These are phyloP conservation scores for Carpinus fangiana DNA, from an alignment of 306 rosid genomes.

Conservation along the genomic window DNA sequence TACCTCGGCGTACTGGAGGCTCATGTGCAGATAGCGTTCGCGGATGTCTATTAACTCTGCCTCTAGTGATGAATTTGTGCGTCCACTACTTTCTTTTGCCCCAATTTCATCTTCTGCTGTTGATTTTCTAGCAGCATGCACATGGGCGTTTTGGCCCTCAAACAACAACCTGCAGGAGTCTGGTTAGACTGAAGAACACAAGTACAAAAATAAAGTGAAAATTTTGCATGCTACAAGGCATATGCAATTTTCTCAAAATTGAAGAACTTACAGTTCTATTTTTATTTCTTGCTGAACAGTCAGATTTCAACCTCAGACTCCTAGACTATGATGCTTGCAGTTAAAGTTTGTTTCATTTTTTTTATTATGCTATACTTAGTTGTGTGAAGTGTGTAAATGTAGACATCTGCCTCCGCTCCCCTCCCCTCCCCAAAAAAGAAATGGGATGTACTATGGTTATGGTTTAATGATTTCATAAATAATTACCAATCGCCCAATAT, in stretches of 20 bases:
- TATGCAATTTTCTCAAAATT: not conserved
- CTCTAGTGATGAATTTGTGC: slow-evolving; percentile 70
- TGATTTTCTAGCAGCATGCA: slow-evolving; percentile 39
- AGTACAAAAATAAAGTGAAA: not conserved
- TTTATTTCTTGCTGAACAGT: not conserved
- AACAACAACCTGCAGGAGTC: slow-evolving; percentile 47
- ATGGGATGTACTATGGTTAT: not conserved
- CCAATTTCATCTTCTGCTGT: slow-evolving; percentile 46
- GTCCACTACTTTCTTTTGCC: slow-evolving; percentile 57
- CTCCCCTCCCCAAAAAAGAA: not conserved
- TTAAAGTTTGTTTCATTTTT: not conserved
- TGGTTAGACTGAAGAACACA: not conserved
- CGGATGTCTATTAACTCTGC: slow-evolving; percentile 76
- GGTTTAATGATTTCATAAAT: too few species aligned
- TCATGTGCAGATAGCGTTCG: slow-evolving; percentile 82
- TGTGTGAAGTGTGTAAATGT: not conserved
- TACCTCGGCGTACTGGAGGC: slow-evolving; percentile 92
- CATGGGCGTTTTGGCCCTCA: slow-evolving; percentile 41
- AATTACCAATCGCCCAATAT: not conserved
- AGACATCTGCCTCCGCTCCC: not conserved
- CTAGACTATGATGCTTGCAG: not conserved
- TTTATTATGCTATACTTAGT: too few species aligned
- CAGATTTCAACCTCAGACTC: not conserved
- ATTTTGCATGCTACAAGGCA: slow-evolving; percentile 5
- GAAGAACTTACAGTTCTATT: not conserved